Base-by-base conservation (phyloP, 2,329 filamentous ascomycete species). In the Coniochaeta sp. region DNA sequence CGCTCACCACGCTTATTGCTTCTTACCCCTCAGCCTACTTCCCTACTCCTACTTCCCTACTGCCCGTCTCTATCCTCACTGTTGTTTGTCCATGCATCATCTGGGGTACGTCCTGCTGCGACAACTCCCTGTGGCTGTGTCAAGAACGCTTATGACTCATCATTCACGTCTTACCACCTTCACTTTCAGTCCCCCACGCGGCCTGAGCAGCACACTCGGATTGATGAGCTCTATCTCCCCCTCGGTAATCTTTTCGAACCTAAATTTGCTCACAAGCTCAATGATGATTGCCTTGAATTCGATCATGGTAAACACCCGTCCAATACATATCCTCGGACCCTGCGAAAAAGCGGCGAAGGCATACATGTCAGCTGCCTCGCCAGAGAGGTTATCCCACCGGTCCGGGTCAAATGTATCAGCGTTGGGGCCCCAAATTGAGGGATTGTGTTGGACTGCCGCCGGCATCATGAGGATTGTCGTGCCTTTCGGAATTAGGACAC, bases 391-490 rank as follows among this genome's bases (percentile, higher is more conserved):
- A 24, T 65, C 64, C 76, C 76, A 77, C 47, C 76, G 71, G 22
- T 72, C 70, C 1, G 75, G 75, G 19, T 71, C 67, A 59, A 76
- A 74, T 19, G 69, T 66, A 33, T 70, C 66, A 5, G 69, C 74
- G 31, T 75, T 70, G 0, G 67, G 62, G 0, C 75, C 76, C 76
- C 76, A 78, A 55, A 77, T 67, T 0, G 60, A 57, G 1, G 71
- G 71, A 62, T 73, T 71, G 6, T 69, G 66, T 63, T 75, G 71
- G 19, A 73, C 68, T 28, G 76, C 70, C 5, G 70, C 68, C 1
- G 75, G 73, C 16, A 72, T 69, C 26, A 76, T 65, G 54, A 72
- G 67, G 1, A 77, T 61, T 1, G 69, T 64, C 0, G 75, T 77
- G 4, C 71, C 74, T 57, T 70, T 71, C 6, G 74, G 74, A 6